Base-by-base conservation (phyloP, 495 filamentous ascomycete species). In the Penicillium diatomitis region DNA sequence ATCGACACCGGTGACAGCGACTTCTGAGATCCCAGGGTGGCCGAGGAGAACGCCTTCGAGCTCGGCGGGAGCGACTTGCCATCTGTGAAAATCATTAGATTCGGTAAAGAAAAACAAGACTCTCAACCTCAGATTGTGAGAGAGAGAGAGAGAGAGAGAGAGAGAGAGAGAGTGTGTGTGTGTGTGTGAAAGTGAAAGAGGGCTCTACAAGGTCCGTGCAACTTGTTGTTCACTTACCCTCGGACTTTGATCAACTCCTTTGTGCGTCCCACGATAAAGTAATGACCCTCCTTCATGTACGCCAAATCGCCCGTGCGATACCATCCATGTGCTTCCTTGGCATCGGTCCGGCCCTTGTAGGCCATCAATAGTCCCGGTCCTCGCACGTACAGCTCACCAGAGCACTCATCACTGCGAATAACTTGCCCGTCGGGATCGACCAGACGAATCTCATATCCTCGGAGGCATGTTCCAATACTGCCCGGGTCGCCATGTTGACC, bases 21-120 rank as follows among this genome's bases (percentile, higher is more conserved):
- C 87, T 61, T 96, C 87, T 30, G 68, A 60, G 37, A 95, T 76
- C 0, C 75, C 71, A 3, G 79, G 80, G 48, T 86, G 82, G 20
- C 82, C 78, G 3, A 95, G 71, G 4, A 96, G 74, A 1, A 90
- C 63, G 0, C 77, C 81, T 60, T 96, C 90, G 2, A 96, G 67
- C 68, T 96, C 90, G 0, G 90, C 87, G 0, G 90, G 90, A 2
- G 88, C 85, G 4, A 96, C 87, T 67, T 95, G 90, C 56, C 69
- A 72, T 49, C 69, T 72, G 36, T 9, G 36, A 12, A 38, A 3
- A 8, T 53, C 34, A 49, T 49, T 32, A 28, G 32, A 34, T 35
- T 8, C 9, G 11, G n/a, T 8, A 41, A 8, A 11, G 9, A 6
- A 5, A 38, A n/a, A 36, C 12, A 29, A 43, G 3, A 1, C 6